Base-by-base conservation (phyloP, 306 rosid genomes). In the Castanea sativa region DNA sequence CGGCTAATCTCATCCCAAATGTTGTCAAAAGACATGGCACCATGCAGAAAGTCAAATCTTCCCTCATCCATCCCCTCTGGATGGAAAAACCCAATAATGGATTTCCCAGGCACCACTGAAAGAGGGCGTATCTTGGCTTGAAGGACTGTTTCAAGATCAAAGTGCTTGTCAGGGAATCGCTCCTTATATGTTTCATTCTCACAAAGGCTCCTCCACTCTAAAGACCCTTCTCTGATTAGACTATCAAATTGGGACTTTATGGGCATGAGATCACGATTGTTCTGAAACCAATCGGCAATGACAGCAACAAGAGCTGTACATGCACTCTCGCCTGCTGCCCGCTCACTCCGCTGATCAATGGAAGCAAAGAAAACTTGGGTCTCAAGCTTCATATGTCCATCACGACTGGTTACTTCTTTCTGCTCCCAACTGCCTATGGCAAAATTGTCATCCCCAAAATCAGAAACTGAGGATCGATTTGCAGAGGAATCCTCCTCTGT, bases 261-360 rank as follows among this genome's bases (percentile, higher is more conserved):
- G 80, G 99, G 99, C 98, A 96, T 85, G 78, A 83, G 94, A 21
- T 88, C 82, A 3, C 23, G 87, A 78, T 94, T 93, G 80, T 81
- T 91, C 71, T 96, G 98, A 87, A 96, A 89, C 99, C 99, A 96
- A 71, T 96, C 90, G 2, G 99, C 97, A 69, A 96, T 91, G 29
- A 96, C 96, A 30, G 98, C 98, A 41, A 96, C 99, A 60, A 96
- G 97, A 69, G 97, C 99, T 11, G 99, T 96, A 67, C 99, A 96
- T 7, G 99, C 99, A 86, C 99, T 93, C 92, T 96, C 99, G 3
- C 99, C 99, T 0, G 99, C 96, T n/a, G 99, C 99, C 29, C 94
- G 91, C 89, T 91, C 99, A 43, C 98, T 96, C 23, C 99, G 89
- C 81, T 96, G 99, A 86, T 96, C 97, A 18, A 96, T 96, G 63